Base-by-base conservation (phyloP, 345 rosid genomes). In the Turritis glabra region DNA sequence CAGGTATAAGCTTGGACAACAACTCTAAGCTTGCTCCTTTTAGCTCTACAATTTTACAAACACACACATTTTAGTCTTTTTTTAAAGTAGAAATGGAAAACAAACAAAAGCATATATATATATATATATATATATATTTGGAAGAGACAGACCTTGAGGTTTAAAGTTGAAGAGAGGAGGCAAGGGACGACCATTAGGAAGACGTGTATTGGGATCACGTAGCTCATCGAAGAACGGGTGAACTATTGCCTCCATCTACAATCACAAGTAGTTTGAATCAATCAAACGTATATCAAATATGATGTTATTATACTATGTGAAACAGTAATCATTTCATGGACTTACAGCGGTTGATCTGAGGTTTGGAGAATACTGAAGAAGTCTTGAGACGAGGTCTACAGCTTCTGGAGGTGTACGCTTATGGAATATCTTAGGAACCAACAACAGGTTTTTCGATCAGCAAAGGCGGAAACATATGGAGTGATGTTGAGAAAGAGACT, bases 151-250 rank as follows among this genome's bases (percentile, higher is more conserved):
- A 82, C 85, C 85, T 82, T 82, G 64, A 63, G 80, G 73, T 51
- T 80, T 82, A 29, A 82, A 77, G 78, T 80, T 80, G 77, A 90
- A 88, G 37, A 90, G 84, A 30, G 94, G 90, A 13, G 97, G 97
- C 75, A 89, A 80, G 58, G 89, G 69, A 15, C 97, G 94, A 21
- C 97, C 92, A 44, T 84, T 88, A 29, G 94, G 97, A 69, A 90
- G 80, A 54, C 88, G 87, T 32, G 88, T 69, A 69, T 81, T 90
- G 63, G 89, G 94, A 33, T 85, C 90, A 4, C 94, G 90, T 32
- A 90, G 83, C 85, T 90, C 97, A 56, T 90, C 90, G 57, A 90
- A 90, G 75, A 90, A 89, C 46, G 94, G 92, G 80, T 90, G 97
- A 2, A 81, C 81, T 79, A 87, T 81, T 18, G 92, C 78, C 74